Conservation (phyloP, 257 asterid genomes). For the Forsythia suspensa region DNA sequence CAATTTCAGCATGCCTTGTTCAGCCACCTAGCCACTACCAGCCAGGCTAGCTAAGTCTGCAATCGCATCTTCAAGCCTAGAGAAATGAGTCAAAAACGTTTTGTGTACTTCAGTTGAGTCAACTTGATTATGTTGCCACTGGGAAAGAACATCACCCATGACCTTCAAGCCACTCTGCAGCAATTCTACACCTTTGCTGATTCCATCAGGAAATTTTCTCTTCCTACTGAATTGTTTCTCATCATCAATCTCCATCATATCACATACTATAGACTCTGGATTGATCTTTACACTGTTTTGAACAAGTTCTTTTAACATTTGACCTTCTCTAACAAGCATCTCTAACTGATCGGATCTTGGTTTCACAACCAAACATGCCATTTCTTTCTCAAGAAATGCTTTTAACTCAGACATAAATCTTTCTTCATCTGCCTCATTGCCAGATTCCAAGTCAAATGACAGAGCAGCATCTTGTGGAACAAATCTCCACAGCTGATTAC, state of each 20-base stretch:
- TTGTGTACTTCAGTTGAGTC: conserved; percentile 52
- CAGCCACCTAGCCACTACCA: conserved; percentile 29
- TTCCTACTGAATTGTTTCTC: conserved; percentile 59
- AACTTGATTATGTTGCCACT: conserved; percentile 59
- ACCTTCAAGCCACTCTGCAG: conserved; percentile 76
- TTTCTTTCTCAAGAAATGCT: conserved; percentile 81
- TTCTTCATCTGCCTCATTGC: conserved; percentile 67
- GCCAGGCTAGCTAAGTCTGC: conserved; percentile 67
- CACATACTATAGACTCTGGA: conserved; percentile 27
- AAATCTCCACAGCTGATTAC: conserved; percentile 83
- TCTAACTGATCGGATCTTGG: conserved; percentile 38
- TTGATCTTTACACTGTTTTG: conserved; percentile 23
- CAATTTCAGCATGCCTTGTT: conserved; percentile 1
- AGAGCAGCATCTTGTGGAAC: conserved; percentile 93
- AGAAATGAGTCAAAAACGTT: conserved; percentile 59
- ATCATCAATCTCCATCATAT: conserved; percentile 67
- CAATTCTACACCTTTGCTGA: conserved; percentile 73
- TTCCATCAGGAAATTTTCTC: conserved; percentile 79
- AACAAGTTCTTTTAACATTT: conserved; percentile 40
- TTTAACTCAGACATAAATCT: conserved; percentile 84
- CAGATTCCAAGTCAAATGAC: conserved; percentile 68
- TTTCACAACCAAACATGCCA: conserved; percentile 36
- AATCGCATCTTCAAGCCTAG: conserved; percentile 70
- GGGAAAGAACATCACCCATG: conserved; percentile 72
- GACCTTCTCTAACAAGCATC: conserved; percentile 62